Percentiles rank a stretch among this genome's conserved stretches.
Evolutionary conservation across 1,284 basidiomycete genomes (phyloP).

Genomic region (Ceratobasidium sp.): DNA sequence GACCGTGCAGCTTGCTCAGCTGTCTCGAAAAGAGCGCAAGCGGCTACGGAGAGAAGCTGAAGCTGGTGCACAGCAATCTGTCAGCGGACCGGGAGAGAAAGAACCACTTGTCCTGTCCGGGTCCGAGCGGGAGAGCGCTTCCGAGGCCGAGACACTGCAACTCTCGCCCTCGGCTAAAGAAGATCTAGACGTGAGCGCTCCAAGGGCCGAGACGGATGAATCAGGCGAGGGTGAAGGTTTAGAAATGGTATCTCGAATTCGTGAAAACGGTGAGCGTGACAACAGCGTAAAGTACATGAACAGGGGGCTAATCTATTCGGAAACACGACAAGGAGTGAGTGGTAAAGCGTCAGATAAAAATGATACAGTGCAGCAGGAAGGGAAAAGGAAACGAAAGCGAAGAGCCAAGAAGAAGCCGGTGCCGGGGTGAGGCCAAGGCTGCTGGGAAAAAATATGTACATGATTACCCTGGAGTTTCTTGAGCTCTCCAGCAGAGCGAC

Average conservation of each 20-base stretch:
- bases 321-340: slow-evolving; percentile 23
- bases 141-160: background rate
- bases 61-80: background rate
- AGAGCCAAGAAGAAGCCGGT: slow-evolving; percentile 23
- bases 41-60: slow-evolving; percentile 25
- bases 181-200: slow-evolving; percentile 4
- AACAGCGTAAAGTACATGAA: slow-evolving; percentile 31
- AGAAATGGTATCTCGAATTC: slow-evolving; percentile 26
- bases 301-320: slow-evolving; percentile 9
- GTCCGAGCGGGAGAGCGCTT: background rate
- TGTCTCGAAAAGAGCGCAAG: slow-evolving; percentile 39
- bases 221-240: slow-evolving; percentile 3
- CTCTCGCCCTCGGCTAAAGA: background rate
- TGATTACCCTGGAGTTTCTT: slow-evolving; percentile 13
- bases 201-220: background rate
- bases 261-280: slow-evolving; percentile 25
- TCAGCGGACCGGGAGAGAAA: background rate
- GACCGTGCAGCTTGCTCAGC: slow-evolving; percentile 1
- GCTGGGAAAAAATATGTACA: slow-evolving; percentile 9
- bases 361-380: slow-evolving; percentile 30
- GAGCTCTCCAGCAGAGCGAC: no score
- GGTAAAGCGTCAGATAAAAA: slow-evolving; percentile 2
- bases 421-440: slow-evolving; percentile 6
- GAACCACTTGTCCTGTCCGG: background rate
- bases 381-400: slow-evolving; percentile 40